These are phyloP conservation scores for Neospora caninum DNA, from an alignment of 169 alveolate species.

Conservation along the genomic window DNA sequence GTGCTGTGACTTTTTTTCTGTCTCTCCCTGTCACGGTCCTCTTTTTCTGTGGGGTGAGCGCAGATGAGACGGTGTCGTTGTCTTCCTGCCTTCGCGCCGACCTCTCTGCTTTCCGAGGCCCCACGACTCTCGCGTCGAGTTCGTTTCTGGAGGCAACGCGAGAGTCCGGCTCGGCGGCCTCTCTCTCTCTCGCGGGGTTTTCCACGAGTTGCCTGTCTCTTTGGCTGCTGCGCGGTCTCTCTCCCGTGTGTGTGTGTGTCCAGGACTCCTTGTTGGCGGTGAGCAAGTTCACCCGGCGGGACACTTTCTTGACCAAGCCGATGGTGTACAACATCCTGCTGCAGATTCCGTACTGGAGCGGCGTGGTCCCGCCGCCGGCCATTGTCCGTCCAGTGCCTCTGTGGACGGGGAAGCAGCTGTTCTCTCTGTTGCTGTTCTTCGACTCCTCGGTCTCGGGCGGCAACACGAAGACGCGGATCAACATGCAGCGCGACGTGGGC, in stretches of 20 bases:
- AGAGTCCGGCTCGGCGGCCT: too few relatives aligned
- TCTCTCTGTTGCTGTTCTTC: conserved; percentile 92
- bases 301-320: conserved; percentile 94
- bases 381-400: conserved; percentile 96
- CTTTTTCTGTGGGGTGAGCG: too few relatives aligned
- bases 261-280: conserved; percentile 98
- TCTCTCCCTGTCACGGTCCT: too few relatives aligned
- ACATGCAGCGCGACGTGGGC: conserved; percentile 71
- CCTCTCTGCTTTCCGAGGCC: too few relatives aligned
- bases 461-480: conserved; percentile 59
- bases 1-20: too few relatives aligned
- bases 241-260: not conserved
- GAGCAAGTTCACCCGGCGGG: conserved; percentile 95
- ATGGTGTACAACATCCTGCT: conserved; percentile 89
- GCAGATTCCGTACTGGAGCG: conserved; percentile 98
- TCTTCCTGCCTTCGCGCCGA: too few relatives aligned
- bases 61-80: too few relatives aligned
- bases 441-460: conserved; percentile 70
- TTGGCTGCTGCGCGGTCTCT: not conserved
- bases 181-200: not conserved
- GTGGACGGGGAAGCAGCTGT: conserved; percentile 99
- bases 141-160: too few relatives aligned
- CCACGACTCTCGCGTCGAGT: too few relatives aligned
- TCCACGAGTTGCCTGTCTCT: not conserved
- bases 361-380: conserved; percentile 97